Evolutionary conservation across 495 filamentous ascomycete species (phyloP), one percentile per base, ranked within the genome.

Genomic region (Lindgomyces ingoldianus): DNA sequence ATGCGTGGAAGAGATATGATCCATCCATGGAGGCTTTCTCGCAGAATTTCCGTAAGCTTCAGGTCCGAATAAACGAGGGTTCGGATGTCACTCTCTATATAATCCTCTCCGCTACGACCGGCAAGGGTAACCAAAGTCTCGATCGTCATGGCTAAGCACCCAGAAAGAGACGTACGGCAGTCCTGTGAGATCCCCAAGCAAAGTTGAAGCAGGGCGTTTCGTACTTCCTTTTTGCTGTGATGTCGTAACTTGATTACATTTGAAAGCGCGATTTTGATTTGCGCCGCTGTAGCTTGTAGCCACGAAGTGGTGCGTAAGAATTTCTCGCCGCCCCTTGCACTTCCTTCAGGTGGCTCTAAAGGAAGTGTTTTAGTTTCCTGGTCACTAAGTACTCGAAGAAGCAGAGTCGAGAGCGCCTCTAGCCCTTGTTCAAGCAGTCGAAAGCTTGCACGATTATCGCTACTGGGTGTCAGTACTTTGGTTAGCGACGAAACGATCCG

Each of bases 181-280:
- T 91, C 79, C 64, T 93, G 86, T 42, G 96, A 79, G 27, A 96
- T 74, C 58, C 81, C 81, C 16, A 88, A 72, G 70, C 91, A 97
- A 0, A 98, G 75, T 21, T 79, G 78, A 41, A 87, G 76, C 0
- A 97, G 73, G 16, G 88, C 84, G 26, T 78, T 72, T 49, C 87
- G 86, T 1, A 98, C 87, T 51, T 94, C 90, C 10, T 72, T 72
- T 27, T 86, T 81, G 18, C 88, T 83, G 74, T 96, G 88, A 39
- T 82, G 84, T n/a, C 90, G 87, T 27, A 96, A 72, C 57, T 88
- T 89, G 21, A 96, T 75, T 18, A 96, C 80, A 57, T 88, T 90
- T 33, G 87, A 85, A 11, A 98, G 73, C 6, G 93, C 94, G 55
- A 96, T 81, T 70, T 93, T 95, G 52, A 97, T 83, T 73, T 98